These are phyloP conservation scores for Fonsecaea monophora DNA, from an alignment of 2,329 filamentous ascomycete genomes.

Conservation along the genomic window DNA sequence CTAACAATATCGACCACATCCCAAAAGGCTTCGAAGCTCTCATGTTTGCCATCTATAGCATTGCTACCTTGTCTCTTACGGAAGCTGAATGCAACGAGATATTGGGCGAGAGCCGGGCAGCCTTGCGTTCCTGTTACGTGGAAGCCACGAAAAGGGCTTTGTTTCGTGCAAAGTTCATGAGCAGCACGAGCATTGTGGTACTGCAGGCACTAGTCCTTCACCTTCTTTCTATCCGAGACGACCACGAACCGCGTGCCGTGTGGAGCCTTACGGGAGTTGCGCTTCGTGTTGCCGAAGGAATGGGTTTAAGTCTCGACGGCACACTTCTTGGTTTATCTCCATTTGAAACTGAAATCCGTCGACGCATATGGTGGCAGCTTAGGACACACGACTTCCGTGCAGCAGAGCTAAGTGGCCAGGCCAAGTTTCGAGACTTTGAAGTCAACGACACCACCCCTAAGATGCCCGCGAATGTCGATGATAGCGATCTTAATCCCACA, in stretches of 20 bases:
- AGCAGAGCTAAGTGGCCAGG: constrained; percentile 40
- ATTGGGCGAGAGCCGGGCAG: constrained; percentile 38
- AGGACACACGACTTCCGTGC: constrained; percentile 42
- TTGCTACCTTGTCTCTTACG: constrained; percentile 43
- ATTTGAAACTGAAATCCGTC: constrained; percentile 72
- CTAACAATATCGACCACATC: constrained; percentile 31
- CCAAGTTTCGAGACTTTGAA: constrained; percentile 37
- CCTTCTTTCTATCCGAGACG: constrained; percentile 63
- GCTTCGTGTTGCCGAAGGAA: constrained; percentile 70
- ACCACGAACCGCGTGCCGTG: constrained; percentile 64
- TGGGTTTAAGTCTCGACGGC: constrained; percentile 71
- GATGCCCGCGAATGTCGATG: constrained; percentile 64
- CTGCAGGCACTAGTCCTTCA: constrained; percentile 61
- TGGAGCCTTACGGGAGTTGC: constrained; percentile 68
- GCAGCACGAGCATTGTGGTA: constrained; percentile 58
- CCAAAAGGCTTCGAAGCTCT: constrained; percentile 43
- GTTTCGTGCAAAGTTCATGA: constrained; percentile 36
- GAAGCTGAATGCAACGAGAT: constrained; percentile 39
- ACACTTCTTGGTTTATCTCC: constrained; percentile 62
- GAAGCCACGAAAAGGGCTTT: constrained; percentile 39
- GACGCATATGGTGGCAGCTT: constrained; percentile 71
- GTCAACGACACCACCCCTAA: constrained; percentile 40
- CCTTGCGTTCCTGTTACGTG: constrained; percentile 39
- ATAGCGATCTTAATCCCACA: constrained; percentile 62
- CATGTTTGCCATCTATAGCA: constrained; percentile 46